Base-by-base conservation (phyloP, 768 basidiomycete genomes). In the Leccinum boreale region DNA sequence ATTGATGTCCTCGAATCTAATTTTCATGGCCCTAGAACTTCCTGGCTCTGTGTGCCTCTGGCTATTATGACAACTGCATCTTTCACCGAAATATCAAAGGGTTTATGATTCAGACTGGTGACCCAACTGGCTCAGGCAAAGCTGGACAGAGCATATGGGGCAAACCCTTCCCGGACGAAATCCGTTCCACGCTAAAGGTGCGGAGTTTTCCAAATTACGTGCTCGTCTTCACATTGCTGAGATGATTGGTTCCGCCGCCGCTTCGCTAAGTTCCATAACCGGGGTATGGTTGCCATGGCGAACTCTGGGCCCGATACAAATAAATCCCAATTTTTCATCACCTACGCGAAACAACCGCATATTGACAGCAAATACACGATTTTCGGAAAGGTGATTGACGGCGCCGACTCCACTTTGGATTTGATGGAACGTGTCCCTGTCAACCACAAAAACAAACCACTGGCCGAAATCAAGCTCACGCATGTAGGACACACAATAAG, bases 71-170 rank as follows among this genome's bases (percentile, higher is more conserved):
- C 71, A 79, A 80, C 54, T 91, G 86, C 66, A 73, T 94, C 17
- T 98, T 95, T 69, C 95, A 98, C 71, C 83, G 94, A 45, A 98
- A 93, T 70, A 98, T 99, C 78, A 93, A 87, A 64, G 88, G 86
- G 21, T 99, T 99, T 77, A 99, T 99, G 90, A 77, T 89, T 9
- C 97, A 99, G 67, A 92, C 93, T 0, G 93, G 92, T 44, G 94
- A 96, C 71, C 92, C 92, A 14, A 79, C 84, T 10, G 92, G 93
- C 23, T 84, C 91, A 26, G 97, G 97, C 26, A 99, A 98, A 73
- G 94, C 92, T 39, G 97, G 97, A 12, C 93, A 98, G 75, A 94
- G 91, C 67, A 90, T 98, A 63, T 98, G 95, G 94, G 94, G 94
- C 3, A 84, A 83, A 58, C 86, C 95, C 0, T 98, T 97, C 67